Percentiles rank a stretch among this genome's conserved stretches.
Conservation (phyloP, 176 grass and related monocot genomes). For the Paspalum vaginatum region DNA sequence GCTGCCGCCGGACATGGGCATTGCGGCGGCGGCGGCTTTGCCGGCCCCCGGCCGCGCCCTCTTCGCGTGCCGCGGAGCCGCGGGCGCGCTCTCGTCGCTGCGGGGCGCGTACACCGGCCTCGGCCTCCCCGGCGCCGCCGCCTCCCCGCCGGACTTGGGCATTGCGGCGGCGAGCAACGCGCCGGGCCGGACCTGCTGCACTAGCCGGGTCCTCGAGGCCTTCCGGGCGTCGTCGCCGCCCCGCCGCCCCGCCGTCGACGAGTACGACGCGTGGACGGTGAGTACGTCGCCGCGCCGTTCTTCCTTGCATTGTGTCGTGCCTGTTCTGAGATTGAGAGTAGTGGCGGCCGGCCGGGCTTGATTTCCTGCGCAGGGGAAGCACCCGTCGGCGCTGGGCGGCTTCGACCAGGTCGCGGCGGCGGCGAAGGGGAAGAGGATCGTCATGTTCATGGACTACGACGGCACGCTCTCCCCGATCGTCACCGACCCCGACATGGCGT, state of each 20-base stretch:
- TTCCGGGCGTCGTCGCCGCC: slow-evolving; percentile 87
- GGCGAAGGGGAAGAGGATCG: slow-evolving; percentile 67
- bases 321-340: not conserved
- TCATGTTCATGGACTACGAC: slow-evolving; percentile 95
- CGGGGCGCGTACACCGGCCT: slow-evolving; percentile 18
- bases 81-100: slow-evolving; percentile 19
- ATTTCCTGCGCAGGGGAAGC: slow-evolving; percentile 51
- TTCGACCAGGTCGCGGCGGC: slow-evolving; percentile 74
- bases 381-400: slow-evolving; percentile 77
- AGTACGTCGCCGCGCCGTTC: slow-evolving; percentile 15
- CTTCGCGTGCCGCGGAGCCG: slow-evolving; percentile 46
- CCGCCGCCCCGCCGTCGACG: slow-evolving; percentile 45
- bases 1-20: slow-evolving; percentile 68
- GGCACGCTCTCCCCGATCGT: slow-evolving; percentile 98
- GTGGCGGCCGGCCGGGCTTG: not conserved
- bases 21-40: slow-evolving; percentile 49
- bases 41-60: slow-evolving; percentile 31
- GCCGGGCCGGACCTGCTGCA: not conserved
- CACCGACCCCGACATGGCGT: slow-evolving; percentile 79
- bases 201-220: slow-evolving; percentile 67
- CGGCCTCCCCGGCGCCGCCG: slow-evolving; percentile 8
- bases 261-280: slow-evolving; percentile 63
- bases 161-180: not conserved
- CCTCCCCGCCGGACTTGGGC: not conserved
- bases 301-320: too few species aligned